These are phyloP conservation scores for Pichia cactophila DNA, from an alignment of 1,139 yeast genomes.

Conservation along the genomic window DNA sequence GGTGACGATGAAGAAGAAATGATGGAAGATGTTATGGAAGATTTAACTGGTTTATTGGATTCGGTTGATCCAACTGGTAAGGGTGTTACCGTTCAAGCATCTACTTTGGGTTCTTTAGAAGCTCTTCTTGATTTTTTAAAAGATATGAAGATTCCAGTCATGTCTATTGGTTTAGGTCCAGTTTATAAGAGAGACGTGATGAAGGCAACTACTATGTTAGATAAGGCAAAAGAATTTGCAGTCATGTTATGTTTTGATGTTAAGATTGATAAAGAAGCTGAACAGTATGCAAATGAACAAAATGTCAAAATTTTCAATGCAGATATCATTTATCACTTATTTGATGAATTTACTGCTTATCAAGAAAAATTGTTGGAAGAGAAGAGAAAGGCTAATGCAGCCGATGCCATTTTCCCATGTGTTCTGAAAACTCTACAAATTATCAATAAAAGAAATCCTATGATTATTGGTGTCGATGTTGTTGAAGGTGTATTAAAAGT, in stretches of 20 bases:
- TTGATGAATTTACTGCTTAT: slow-evolving; percentile 89
- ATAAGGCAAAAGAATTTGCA: slow-evolving; percentile 90
- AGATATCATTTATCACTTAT: slow-evolving; percentile 91
- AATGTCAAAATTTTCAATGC: slow-evolving; percentile 90
- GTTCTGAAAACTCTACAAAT: slow-evolving; percentile 91
- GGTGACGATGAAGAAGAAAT: slow-evolving; percentile 96
- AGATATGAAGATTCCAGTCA: slow-evolving; percentile 98
- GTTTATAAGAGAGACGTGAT: slow-evolving; percentile 96
- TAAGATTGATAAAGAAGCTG: slow-evolving; percentile 94
- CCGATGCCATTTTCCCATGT: slow-evolving; percentile 90
- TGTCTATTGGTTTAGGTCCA: slow-evolving; percentile 97
- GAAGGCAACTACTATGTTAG: slow-evolving; percentile 96
- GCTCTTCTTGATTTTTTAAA: slow-evolving; percentile 94
- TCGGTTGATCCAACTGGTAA: slow-evolving; percentile 90
- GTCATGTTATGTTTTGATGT: slow-evolving; percentile 98
- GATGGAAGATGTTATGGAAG: slow-evolving; percentile 99
- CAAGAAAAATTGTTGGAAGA: slow-evolving; percentile 81
- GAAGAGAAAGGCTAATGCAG: slow-evolving; percentile 84
- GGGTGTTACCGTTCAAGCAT: slow-evolving; percentile 98
- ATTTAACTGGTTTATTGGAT: slow-evolving; percentile 87
- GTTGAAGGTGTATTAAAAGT: slow-evolving; percentile 80
- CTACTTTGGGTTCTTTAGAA: slow-evolving; percentile 95
- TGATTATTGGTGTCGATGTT: slow-evolving; percentile 98
- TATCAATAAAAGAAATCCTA: slow-evolving; percentile 97
- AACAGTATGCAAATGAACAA: slow-evolving; percentile 92